Percentiles rank a stretch among this genome's conserved stretches.
Evolutionary conservation across 2,329 filamentous ascomycete species (phyloP).

Genomic region (Acrocalymma vagum): DNA sequence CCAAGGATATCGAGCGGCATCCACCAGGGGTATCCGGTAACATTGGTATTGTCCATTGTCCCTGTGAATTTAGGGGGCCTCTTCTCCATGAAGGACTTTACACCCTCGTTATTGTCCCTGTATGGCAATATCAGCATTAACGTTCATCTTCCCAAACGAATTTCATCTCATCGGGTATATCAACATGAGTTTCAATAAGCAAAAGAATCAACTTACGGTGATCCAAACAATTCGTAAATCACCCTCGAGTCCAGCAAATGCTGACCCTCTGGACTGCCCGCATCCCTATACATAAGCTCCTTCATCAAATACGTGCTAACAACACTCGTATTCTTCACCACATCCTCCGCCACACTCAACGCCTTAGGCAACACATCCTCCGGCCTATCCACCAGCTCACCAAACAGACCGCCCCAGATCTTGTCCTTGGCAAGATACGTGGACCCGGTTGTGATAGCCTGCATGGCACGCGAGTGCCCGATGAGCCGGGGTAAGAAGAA

Average conservation of each 20-base stretch:
- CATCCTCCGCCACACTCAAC: constrained; percentile 71
- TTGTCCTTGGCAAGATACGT: constrained; percentile 62
- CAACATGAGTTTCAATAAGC: background rate
- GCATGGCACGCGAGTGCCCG: constrained; percentile 69
- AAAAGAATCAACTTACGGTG: constrained; percentile 42
- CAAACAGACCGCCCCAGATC: constrained; percentile 70
- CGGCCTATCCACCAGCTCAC: constrained; percentile 66
- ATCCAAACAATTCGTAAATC: constrained; percentile 68
- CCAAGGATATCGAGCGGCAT: constrained; percentile 59
- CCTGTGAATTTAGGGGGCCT: constrained; percentile 68
- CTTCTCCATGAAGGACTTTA: constrained; percentile 75
- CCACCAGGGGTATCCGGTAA: constrained; percentile 75
- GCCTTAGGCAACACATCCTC: constrained; percentile 71
- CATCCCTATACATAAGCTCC: constrained; percentile 73
- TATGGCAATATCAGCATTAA: constrained; percentile 9
- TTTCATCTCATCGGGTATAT: background rate
- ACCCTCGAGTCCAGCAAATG: constrained; percentile 74
- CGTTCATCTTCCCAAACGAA: background rate
- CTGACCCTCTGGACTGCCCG: constrained; percentile 70
- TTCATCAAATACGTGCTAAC: constrained; percentile 73
- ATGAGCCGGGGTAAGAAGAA: constrained; percentile 77
- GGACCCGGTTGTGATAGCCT: constrained; percentile 72
- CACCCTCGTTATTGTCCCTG: constrained; percentile 73
- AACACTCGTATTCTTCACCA: constrained; percentile 71
- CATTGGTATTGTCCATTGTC: constrained; percentile 67